These are phyloP conservation scores for Eucalyptus grandis DNA, from an alignment of 345 rosid species.

Conservation along the genomic window DNA sequence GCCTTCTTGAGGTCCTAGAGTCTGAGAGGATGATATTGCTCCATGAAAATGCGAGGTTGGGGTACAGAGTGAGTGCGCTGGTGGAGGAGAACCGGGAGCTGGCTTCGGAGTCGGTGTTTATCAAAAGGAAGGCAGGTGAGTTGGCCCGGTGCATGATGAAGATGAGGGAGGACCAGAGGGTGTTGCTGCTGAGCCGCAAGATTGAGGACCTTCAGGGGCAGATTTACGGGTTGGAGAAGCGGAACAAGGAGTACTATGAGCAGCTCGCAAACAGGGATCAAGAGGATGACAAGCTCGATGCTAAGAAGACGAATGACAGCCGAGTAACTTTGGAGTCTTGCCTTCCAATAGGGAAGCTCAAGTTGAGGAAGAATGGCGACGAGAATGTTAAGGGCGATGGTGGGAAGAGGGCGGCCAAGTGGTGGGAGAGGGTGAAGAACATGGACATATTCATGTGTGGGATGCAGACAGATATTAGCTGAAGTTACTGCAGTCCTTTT, in stretches of 20 bases:
- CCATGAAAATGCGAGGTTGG: conserved; percentile 45
- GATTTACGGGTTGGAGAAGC: conserved; percentile 38
- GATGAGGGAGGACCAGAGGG: conserved; percentile 63
- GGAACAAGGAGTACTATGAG: conserved; percentile 26
- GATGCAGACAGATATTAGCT: background rate
- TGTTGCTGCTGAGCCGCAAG: conserved; percentile 28
- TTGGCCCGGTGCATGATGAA: conserved; percentile 42
- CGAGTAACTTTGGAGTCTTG: background rate
- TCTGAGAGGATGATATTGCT: conserved; percentile 48
- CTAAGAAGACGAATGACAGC: background rate
- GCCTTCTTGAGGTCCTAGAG: conserved; percentile 51
- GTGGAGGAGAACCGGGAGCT: conserved; percentile 43
- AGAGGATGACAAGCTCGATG: background rate
- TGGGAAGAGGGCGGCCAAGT: background rate
- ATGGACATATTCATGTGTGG: conserved; percentile 15
- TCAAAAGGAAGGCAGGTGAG: conserved; percentile 53
- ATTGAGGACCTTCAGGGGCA: conserved; percentile 29
- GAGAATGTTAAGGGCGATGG: background rate
- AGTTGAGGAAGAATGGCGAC: background rate
- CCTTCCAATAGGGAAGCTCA: background rate
- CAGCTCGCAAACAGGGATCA: background rate
- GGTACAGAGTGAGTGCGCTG: conserved; percentile 23
- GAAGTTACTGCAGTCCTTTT: background rate
- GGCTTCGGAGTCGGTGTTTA: conserved; percentile 32
- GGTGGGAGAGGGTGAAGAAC: conserved; percentile 30